Conservation (phyloP, 2,329 filamentous ascomycete species). For the Cladosporium sp. region DNA sequence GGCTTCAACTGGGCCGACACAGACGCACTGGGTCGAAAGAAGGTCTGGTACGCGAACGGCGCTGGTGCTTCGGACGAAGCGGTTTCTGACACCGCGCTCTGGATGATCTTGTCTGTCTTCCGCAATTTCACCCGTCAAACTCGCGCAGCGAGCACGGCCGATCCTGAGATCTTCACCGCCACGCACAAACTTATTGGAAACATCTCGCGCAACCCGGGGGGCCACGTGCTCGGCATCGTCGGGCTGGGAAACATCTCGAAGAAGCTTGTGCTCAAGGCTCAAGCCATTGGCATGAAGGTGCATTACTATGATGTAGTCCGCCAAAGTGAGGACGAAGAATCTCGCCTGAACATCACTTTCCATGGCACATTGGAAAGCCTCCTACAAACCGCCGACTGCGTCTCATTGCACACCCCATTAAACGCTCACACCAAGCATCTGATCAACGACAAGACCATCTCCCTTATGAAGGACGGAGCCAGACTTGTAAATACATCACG, state of each 20-base stretch:
- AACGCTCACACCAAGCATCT: constrained; percentile 38
- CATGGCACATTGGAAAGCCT: constrained; percentile 45
- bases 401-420: constrained; percentile 49
- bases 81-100: constrained; percentile 68
- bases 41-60: constrained; percentile 68
- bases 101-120: constrained; percentile 65
- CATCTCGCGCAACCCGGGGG: constrained; percentile 35
- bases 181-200: constrained; percentile 58
- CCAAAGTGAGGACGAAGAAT: constrained; percentile 42
- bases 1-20: constrained; percentile 62
- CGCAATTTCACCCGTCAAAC: constrained; percentile 63
- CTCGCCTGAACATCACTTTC: constrained; percentile 48
- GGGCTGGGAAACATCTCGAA: constrained; percentile 55
- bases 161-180: constrained; percentile 46
- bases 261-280: constrained; percentile 54
- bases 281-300: constrained; percentile 63
- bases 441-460: constrained; percentile 39
- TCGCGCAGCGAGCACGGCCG: constrained; percentile 47
- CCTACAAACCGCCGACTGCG: constrained; percentile 37
- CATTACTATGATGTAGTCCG: constrained; percentile 57
- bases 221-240: constrained; percentile 59
- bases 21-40: constrained; percentile 55
- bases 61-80: constrained; percentile 66
- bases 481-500: constrained; percentile 51
- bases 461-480: constrained; percentile 44